phyloP scores from a whole-genome alignment of 345 rosid genomes.

The Camelina laxa region DNA sequence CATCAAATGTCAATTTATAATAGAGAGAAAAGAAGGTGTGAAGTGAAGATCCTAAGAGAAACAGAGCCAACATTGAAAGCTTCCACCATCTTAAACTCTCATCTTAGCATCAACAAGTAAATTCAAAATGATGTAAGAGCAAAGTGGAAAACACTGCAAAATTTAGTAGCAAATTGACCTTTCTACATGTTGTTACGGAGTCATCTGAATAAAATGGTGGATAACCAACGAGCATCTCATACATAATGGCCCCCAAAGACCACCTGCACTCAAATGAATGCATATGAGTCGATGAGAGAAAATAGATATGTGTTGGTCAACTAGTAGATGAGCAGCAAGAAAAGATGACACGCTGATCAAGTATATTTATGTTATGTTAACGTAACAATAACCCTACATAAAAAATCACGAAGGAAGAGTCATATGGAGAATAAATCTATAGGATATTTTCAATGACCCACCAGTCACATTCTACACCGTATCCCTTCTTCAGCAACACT shows the following conservation, averaged over 20 bases:
- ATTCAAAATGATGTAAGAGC: not conserved
- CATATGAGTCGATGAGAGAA: constrained; percentile 12
- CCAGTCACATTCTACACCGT: constrained; percentile 95
- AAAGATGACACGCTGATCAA: not conserved
- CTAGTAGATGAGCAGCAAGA: constrained; percentile 9
- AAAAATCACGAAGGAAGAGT: not conserved
- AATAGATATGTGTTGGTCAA: not conserved
- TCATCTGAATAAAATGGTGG: constrained; percentile 87
- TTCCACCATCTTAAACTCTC: not conserved
- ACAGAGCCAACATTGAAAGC: not conserved
- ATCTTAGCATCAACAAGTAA: not conserved
- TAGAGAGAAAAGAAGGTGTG: not conserved
- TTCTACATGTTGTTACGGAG: constrained; percentile 90
- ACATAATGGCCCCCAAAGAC: constrained; percentile 96
- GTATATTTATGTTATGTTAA: not conserved
- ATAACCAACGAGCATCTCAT: constrained; percentile 89
- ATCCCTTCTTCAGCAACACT: constrained; percentile 92
- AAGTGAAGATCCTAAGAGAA: constrained; percentile 7
- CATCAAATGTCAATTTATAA: constrained; percentile 23
- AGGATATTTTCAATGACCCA: constrained; percentile 40
- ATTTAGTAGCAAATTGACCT: constrained; percentile 53
- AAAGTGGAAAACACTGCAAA: constrained; percentile 6
- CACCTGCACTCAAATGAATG: constrained; percentile 58
- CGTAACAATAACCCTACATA: not conserved
- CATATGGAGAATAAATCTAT: constrained; percentile 2